Conservation (phyloP, 2,329 filamentous ascomycete genomes). For the Keithomyces neogunnii region DNA sequence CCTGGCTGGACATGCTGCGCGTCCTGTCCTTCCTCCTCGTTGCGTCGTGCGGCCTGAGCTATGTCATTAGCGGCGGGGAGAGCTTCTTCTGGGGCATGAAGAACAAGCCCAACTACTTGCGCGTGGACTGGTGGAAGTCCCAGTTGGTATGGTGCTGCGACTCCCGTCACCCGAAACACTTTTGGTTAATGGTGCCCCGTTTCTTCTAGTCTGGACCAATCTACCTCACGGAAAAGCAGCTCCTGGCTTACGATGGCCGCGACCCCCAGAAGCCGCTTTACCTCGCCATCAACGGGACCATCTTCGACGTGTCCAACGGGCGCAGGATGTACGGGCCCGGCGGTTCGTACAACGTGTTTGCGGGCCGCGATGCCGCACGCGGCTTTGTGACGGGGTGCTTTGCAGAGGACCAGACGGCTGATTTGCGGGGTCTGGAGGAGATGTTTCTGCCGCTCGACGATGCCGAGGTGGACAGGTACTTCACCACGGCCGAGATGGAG, state of each 20-base stretch:
- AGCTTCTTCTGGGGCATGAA: slow-evolving; percentile 58
- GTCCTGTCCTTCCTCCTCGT: slow-evolving; percentile 59
- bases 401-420: slow-evolving; percentile 70
- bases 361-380: slow-evolving; percentile 77
- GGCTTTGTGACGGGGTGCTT: slow-evolving; percentile 94
- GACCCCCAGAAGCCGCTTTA: slow-evolving; percentile 73
- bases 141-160: slow-evolving; percentile 43
- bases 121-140: slow-evolving; percentile 47
- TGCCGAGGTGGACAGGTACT: slow-evolving; percentile 51
- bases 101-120: slow-evolving; percentile 54
- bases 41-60: slow-evolving; percentile 62
- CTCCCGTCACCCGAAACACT: too few relatives aligned
- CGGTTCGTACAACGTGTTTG: slow-evolving; percentile 79
- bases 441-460: slow-evolving; percentile 68
- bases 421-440: slow-evolving; percentile 78
- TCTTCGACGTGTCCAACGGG: slow-evolving; percentile 73
- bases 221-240: slow-evolving; percentile 65
- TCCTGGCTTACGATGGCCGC: slow-evolving; percentile 68
- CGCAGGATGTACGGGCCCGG: slow-evolving; percentile 70
- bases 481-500: slow-evolving; percentile 44
- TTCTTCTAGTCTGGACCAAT: slow-evolving; percentile 46
- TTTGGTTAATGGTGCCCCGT: neutral
- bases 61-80: slow-evolving; percentile 64
- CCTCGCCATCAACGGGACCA: slow-evolving; percentile 78
- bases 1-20: slow-evolving; percentile 58